Evolutionary conservation across 768 basidiomycete species (phyloP), one percentile per base, ranked within the genome.

Genomic region (Phanerodontia chrysosporium): DNA sequence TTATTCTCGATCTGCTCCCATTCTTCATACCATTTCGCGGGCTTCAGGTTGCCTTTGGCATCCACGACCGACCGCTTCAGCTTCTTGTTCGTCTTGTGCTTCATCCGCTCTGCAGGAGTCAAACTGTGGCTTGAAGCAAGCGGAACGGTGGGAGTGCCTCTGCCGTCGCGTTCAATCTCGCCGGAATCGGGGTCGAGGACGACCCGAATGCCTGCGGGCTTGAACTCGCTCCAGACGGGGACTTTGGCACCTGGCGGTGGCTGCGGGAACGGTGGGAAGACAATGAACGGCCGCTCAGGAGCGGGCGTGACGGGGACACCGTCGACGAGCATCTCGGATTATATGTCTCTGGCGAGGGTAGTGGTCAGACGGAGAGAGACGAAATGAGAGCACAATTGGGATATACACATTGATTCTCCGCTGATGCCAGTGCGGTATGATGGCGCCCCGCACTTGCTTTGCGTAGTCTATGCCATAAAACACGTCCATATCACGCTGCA

Each of bases 1-100:
- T 77, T 70, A 49, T 76, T 70, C 67, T 90, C 88, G 2, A 73
- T 75, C 44, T 86, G 82, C 51, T 80, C 80, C 90, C 90, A 92
- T n/a, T 82, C 74, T 59, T 89, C 83, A 74, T 80, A 88, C 89
- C 89, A 92, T 44, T 75, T 74, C 18, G 66, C 55, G 53, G 68
- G 71, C 30, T 69, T 70, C 48, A 60, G 58, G 1, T 67, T 65
- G 18, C 62, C 67, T 48, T 60, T 49, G 25, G 51, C 57, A 13
- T 35, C 65, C 21, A 64, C 64, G 4, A 45, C 45, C 9, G 48
- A 64, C 57, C 66, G 55, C 3, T 64, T 62, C 35, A 70, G 70
- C 52, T 71, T 74, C 58, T 68, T 74, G 39, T 18, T 18, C 68
- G 79, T 83, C 65, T 75, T 77, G 66, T 74, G 83, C 69, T 82